Conservation (phyloP, 2,329 filamentous ascomycete genomes). For the Trichothecium roseum region DNA sequence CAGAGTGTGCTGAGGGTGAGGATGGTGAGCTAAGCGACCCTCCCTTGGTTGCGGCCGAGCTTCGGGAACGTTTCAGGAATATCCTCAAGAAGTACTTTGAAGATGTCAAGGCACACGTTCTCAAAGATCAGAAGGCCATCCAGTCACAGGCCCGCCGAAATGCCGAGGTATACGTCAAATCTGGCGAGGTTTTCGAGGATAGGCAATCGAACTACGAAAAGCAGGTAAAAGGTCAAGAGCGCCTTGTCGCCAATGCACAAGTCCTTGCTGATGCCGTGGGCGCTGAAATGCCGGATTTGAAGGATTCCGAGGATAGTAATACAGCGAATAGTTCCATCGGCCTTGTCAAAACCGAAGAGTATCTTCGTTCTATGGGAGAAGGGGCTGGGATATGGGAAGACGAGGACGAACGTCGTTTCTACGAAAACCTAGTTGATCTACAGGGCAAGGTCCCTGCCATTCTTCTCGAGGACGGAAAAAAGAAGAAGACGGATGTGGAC, state of each 20-base stretch:
- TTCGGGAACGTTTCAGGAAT: slow-evolving; percentile 78
- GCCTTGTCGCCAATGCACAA: slow-evolving; percentile 81
- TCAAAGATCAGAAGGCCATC: slow-evolving; percentile 87
- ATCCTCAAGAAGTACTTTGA: slow-evolving; percentile 84
- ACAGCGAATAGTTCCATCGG: slow-evolving; percentile 70
- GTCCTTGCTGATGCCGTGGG: slow-evolving; percentile 80
- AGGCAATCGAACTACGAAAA: slow-evolving; percentile 94
- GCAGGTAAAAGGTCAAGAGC: slow-evolving; percentile 83
- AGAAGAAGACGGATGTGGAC: slow-evolving; percentile 76
- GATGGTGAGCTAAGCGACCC: slow-evolving; percentile 37
- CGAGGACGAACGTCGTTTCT: slow-evolving; percentile 94
- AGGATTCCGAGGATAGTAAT: slow-evolving; percentile 66
- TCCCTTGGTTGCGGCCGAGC: slow-evolving; percentile 63
- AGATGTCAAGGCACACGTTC: slow-evolving; percentile 78
- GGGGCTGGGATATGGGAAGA: slow-evolving; percentile 97
- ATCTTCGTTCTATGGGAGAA: slow-evolving; percentile 79
- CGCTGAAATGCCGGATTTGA: slow-evolving; percentile 86
- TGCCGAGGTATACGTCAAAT: slow-evolving; percentile 96
- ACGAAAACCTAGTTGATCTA: slow-evolving; percentile 90
- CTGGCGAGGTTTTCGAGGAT: slow-evolving; percentile 95
- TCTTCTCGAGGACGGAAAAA: slow-evolving; percentile 85
- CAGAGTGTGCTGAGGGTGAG: slow-evolving; percentile 29
- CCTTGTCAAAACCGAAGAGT: slow-evolving; percentile 87
- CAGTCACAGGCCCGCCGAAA: slow-evolving; percentile 83
- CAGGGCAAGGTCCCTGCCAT: slow-evolving; percentile 94